Evolutionary conservation across 345 rosid species (phyloP).

Genomic region (Litchi chinensis): DNA sequence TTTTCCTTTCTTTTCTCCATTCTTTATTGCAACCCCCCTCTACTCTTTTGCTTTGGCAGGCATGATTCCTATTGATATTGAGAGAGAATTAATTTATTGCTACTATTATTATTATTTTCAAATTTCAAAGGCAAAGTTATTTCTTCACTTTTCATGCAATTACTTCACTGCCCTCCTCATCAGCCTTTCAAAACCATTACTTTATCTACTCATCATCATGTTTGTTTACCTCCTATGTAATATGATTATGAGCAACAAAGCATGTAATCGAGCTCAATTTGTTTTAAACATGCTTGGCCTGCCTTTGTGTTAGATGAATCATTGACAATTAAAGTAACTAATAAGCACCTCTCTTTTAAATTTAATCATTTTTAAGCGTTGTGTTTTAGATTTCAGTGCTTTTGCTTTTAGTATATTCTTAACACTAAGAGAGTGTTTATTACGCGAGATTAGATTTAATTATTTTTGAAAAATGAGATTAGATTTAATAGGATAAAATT

Average conservation of each 20-base stretch:
- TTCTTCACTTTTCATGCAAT: conserved; percentile 50
- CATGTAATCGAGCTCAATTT: conserved; percentile 14
- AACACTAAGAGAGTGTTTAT: no score
- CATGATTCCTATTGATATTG: conserved; percentile 46
- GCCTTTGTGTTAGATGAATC: conserved; percentile 34
- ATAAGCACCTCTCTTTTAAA: neutral
- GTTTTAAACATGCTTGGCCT: conserved; percentile 36
- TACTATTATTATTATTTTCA: conserved; percentile 12
- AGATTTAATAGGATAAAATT: no score
- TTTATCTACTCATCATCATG: conserved; percentile 30
- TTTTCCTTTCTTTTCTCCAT: conserved; percentile 33
- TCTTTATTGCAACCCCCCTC: conserved; percentile 43
- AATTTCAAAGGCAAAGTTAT: conserved; percentile 51
- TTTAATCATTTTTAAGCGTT: no score
- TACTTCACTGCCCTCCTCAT: conserved; percentile 39
- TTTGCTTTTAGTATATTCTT: no score
- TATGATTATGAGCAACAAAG: conserved; percentile 26
- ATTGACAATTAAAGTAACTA: conserved; percentile 11
- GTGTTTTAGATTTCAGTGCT: no score
- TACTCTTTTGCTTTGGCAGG: conserved; percentile 57
- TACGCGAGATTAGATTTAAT: no score
- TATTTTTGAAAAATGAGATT: no score
- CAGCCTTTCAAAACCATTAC: conserved; percentile 13
- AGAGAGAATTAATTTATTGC: neutral
- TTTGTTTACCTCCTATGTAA: conserved; percentile 22